Conservation (phyloP, 2,329 filamentous ascomycete species). For the Exserohilum rostratum region DNA sequence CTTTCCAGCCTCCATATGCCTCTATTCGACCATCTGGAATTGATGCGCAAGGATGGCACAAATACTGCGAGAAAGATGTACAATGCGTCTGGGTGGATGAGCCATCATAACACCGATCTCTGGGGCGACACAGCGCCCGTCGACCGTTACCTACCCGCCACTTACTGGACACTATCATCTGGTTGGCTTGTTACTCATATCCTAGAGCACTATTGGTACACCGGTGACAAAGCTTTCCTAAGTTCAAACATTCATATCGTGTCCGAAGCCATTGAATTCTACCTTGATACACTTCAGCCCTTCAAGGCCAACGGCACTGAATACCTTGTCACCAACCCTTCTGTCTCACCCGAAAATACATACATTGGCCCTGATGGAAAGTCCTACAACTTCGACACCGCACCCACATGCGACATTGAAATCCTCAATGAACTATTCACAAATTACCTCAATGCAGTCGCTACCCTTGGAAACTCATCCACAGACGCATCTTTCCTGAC, state of each 20-base stretch:
- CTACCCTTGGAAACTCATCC: neutral
- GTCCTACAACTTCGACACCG: slow-evolving; percentile 14
- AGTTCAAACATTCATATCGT: slow-evolving; percentile 7
- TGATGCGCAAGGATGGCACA: slow-evolving; percentile 42
- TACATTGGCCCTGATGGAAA: slow-evolving; percentile 39
- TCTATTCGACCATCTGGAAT: slow-evolving; percentile 51
- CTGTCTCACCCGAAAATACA: slow-evolving; percentile 49
- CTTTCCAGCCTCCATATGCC: slow-evolving; percentile 49
- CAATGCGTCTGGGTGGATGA: slow-evolving; percentile 31
- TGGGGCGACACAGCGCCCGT: slow-evolving; percentile 33
- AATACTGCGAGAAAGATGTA: slow-evolving; percentile 24
- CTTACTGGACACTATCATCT: slow-evolving; percentile 35
- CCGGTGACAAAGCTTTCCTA: slow-evolving; percentile 24
- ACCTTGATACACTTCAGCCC: slow-evolving; percentile 4
- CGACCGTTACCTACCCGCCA: slow-evolving; percentile 31
- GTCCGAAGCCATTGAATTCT: slow-evolving; percentile 3
- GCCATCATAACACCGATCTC: slow-evolving; percentile 37
- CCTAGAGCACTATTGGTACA: slow-evolving; percentile 32
- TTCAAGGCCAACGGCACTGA: slow-evolving; percentile 6
- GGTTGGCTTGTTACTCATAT: slow-evolving; percentile 36
- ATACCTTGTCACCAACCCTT: slow-evolving; percentile 45
- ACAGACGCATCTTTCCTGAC: neutral
- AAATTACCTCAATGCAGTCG: slow-evolving; percentile 30
- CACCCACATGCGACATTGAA: slow-evolving; percentile 56
- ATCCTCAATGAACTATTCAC: slow-evolving; percentile 51